Conservation (phyloP, 768 basidiomycete genomes). For the Agrocybe pediades region DNA sequence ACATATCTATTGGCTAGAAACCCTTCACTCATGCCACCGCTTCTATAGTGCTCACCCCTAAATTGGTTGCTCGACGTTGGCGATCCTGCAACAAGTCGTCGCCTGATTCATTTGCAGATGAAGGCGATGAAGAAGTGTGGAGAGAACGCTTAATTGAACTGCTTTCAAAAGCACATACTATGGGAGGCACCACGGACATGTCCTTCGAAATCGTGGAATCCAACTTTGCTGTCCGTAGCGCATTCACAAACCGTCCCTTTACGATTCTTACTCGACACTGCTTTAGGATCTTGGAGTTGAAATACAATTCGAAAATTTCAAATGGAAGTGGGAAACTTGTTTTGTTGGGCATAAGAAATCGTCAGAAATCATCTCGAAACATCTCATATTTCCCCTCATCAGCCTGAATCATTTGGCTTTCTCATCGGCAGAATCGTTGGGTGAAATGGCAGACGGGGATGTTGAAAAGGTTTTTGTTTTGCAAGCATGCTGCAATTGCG, state of each 20-base stretch:
- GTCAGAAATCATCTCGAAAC: slow-evolving; percentile 75
- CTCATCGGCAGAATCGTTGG: slow-evolving; percentile 56
- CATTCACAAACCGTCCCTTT: neutral
- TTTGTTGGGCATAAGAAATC: slow-evolving; percentile 63
- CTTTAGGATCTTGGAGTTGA: slow-evolving; percentile 74
- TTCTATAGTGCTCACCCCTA: slow-evolving; percentile 50
- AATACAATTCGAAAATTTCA: slow-evolving; percentile 59
- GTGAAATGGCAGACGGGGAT: slow-evolving; percentile 56
- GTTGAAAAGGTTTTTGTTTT: slow-evolving; percentile 67
- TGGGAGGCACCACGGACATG: slow-evolving; percentile 58
- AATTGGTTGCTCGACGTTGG: slow-evolving; percentile 72
- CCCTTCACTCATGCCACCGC: neutral
- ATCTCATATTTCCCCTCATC: slow-evolving; percentile 77
- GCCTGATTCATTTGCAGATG: slow-evolving; percentile 25
- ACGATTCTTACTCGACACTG: too few relatives aligned
- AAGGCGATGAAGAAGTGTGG: slow-evolving; percentile 64
- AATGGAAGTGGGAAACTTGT: slow-evolving; percentile 81
- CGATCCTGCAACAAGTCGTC: slow-evolving; percentile 51
- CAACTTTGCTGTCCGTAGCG: slow-evolving; percentile 41
- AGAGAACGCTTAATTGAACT: slow-evolving; percentile 53
- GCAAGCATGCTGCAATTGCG: neutral
- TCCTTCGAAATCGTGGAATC: slow-evolving; percentile 63
- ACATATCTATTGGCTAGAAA: neutral
- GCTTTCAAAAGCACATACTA: slow-evolving; percentile 59
- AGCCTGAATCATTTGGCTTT: slow-evolving; percentile 71